Conservation (phyloP, 306 rosid genomes). For the Psophocarpus tetragonolobus region DNA sequence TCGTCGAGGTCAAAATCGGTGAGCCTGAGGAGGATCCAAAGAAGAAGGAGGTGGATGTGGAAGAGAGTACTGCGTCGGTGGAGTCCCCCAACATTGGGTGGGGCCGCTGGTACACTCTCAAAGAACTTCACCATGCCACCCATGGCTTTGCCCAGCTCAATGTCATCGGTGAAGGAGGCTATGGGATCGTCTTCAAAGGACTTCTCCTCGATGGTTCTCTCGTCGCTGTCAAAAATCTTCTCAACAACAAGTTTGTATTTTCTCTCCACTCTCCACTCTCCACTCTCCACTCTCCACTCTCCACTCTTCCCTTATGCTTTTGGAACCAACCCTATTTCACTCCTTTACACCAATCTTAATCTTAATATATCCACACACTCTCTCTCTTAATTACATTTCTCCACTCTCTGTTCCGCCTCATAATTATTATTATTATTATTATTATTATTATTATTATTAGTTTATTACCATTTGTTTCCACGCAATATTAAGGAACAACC, state of each 20-base stretch:
- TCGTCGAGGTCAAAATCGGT: slow-evolving; percentile 53
- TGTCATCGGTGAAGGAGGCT: slow-evolving; percentile 97
- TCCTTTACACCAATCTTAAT: too few relatives aligned
- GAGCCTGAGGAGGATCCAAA: slow-evolving; percentile 23
- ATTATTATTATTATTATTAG: too few relatives aligned
- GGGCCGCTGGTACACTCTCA: slow-evolving; percentile 90
- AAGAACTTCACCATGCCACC: slow-evolving; percentile 74
- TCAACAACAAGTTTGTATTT: slow-evolving; percentile 75
- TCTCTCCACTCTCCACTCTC: too few relatives aligned
- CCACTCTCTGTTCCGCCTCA: too few relatives aligned
- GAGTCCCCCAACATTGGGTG: slow-evolving; percentile 78
- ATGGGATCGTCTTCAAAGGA: slow-evolving; percentile 85
- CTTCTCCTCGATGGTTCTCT: slow-evolving; percentile 67
- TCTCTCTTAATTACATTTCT: too few relatives aligned
- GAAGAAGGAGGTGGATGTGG: slow-evolving; percentile 35
- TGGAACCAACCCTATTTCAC: too few relatives aligned
- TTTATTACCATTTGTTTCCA: too few relatives aligned
- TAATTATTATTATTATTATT: too few relatives aligned
- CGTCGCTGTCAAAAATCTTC: slow-evolving; percentile 93
- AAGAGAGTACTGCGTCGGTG: slow-evolving; percentile 51
- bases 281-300: too few relatives aligned
- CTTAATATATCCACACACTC: too few relatives aligned
- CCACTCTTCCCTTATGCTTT: too few relatives aligned
- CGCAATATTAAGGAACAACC: neutral
- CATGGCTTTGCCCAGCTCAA: slow-evolving; percentile 58